Percentiles rank a stretch among this genome's conserved stretches.
Conservation (phyloP, 1,139 yeast genomes). For the Suhomyces kunorum region DNA sequence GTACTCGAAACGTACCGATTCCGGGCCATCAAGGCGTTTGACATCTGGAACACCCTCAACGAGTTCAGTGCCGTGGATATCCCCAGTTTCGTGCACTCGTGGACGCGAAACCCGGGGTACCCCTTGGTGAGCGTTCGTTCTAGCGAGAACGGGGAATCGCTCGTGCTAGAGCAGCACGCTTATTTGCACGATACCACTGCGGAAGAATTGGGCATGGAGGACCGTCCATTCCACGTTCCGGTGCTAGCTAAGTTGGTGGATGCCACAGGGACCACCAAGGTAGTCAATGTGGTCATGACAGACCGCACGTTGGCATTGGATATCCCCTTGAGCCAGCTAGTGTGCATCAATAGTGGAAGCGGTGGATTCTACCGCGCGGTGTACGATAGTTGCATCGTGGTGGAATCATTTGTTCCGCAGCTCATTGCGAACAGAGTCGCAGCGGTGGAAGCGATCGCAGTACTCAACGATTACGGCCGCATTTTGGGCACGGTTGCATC, state of each 20-base stretch:
- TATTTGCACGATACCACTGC: slow-evolving; percentile 33
- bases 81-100: slow-evolving; percentile 50
- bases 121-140: slow-evolving; percentile 52
- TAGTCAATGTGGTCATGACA: slow-evolving; percentile 45
- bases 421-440: slow-evolving; percentile 25
- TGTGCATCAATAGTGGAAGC: slow-evolving; percentile 45
- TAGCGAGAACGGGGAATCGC: slow-evolving; percentile 22
- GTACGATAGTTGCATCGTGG: slow-evolving; percentile 24
- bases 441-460: slow-evolving; percentile 32
- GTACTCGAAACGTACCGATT: slow-evolving; percentile 41
- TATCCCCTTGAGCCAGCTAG: slow-evolving; percentile 24
- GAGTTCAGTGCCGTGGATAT: slow-evolving; percentile 34
- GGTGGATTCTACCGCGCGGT: slow-evolving; percentile 47
- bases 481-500: slow-evolving; percentile 27
- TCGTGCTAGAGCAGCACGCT: slow-evolving; percentile 55
- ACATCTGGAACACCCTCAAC: slow-evolving; percentile 53
- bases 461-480: slow-evolving; percentile 42
- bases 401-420: slow-evolving; percentile 25
- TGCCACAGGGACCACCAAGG: slow-evolving; percentile 28
- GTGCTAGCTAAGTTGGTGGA: slow-evolving; percentile 43
- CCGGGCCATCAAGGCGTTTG: slow-evolving; percentile 52
- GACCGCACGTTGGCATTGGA: slow-evolving; percentile 48
- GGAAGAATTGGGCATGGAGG: slow-evolving; percentile 38
- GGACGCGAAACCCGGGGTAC: slow-evolving; percentile 60
- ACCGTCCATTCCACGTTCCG: slow-evolving; percentile 54